Evolutionary conservation across 768 basidiomycete species (phyloP), one percentile per base, ranked within the genome.

Genomic region (Leucosporidium scottii): DNA sequence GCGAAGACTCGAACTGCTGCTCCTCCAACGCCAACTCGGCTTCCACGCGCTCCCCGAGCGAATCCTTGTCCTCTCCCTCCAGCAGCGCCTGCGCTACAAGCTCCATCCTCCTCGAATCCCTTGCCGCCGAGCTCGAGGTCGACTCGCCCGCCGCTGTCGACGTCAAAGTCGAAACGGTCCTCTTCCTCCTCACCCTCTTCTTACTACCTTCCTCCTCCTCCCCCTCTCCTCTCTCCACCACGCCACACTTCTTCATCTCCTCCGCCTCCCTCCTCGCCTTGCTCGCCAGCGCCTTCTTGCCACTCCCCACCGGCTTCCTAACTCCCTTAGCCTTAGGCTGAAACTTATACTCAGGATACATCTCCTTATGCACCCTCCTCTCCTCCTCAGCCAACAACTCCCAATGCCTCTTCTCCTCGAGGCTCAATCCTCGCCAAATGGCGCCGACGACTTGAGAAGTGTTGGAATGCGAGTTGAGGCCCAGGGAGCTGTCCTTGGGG

Each of bases 381-480:
- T 75, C 74, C 56, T 70, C 63, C 31, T 64, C 62, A 12, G 76
- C 76, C 44, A 68, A 55, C 21, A 71, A 31, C 47, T 77, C 72
- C 71, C 71, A 77, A 17, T 56, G 44, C 34, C 28, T 56, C 51
- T 71, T 69, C 61, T 77, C 82, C 28, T 79, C 81, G 0, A 77
- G 75, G 15, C 79, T 73, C 39, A 89, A 78, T 62, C 82, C 79
- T 49, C 83, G 83, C 90, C 90, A 93, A 70, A 82, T 81, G 44
- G 84, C 76, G 6, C 86, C 89, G 3, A 85, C 87, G 61, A 89
- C 82, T 64, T 85, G 82, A 66, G 86, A 87, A 66, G 91, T 83
- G 63, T 85, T 82, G 76, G 88, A 85, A 76, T 91, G 89, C 0
- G 86, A 84, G 57, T 84, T 80, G 68, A 84, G 82, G 62, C 84